phyloP scores from a whole-genome alignment of 768 basidiomycete genomes.

The Mycena chlorophos region DNA sequence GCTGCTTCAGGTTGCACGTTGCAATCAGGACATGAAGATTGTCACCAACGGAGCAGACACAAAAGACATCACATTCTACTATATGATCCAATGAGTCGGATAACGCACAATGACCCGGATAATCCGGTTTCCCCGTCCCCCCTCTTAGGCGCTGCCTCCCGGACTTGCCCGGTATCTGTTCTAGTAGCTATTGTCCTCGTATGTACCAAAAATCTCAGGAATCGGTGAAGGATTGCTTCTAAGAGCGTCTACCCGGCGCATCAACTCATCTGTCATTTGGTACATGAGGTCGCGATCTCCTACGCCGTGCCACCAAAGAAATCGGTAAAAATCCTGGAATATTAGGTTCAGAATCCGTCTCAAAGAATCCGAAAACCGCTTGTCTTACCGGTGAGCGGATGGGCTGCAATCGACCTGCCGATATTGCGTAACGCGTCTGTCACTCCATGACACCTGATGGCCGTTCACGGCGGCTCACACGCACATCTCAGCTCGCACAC shows the following conservation, averaged over 20 bases:
- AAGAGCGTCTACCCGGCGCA: background rate
- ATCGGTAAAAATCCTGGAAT: background rate
- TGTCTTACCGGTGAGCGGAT: no score
- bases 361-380: no score
- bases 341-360: background rate
- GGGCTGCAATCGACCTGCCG: no score
- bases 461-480: no score
- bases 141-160: background rate
- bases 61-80: slow-evolving; percentile 27
- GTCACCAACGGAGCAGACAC: no score
- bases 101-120: slow-evolving; percentile 1
- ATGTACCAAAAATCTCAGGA: background rate
- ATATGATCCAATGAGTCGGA: background rate
- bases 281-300: background rate
- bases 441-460: no score
- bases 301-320: background rate
- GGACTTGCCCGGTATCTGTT: background rate
- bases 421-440: no score
- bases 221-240: background rate
- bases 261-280: background rate
- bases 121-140: slow-evolving; percentile 1
- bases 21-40: slow-evolving; percentile 41
- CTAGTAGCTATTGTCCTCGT: background rate
- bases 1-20: slow-evolving; percentile 21
- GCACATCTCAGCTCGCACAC: no score